Evolutionary conservation across 2,329 filamentous ascomycete genomes (phyloP).

Genomic region (Lasiodiplodia hormozganensis): DNA sequence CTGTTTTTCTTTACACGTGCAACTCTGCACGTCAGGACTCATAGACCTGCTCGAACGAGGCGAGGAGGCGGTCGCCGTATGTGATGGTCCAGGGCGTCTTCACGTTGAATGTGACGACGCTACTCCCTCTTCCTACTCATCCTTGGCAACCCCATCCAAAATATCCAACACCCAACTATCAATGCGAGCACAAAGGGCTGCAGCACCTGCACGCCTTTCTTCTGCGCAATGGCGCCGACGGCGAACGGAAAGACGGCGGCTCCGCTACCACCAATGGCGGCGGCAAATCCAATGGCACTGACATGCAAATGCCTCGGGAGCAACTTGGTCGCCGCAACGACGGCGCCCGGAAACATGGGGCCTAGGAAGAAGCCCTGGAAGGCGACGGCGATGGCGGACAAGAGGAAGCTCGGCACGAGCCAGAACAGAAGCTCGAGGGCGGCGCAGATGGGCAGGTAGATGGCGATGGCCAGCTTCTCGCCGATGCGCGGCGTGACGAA

Average conservation of each 20-base stretch:
- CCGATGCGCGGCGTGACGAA: constrained; percentile 78
- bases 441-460: constrained; percentile 70
- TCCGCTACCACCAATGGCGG: constrained; percentile 77
- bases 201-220: constrained; percentile 64
- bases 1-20: no score
- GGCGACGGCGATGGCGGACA: constrained; percentile 73
- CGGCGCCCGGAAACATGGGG: constrained; percentile 76
- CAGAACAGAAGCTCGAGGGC: constrained; percentile 77
- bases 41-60: no score
- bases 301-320: constrained; percentile 77
- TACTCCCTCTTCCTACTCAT: constrained; percentile 37
- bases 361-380: constrained; percentile 82
- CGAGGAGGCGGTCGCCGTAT: no score
- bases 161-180: constrained; percentile 56
- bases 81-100: no score
- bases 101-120: no score
- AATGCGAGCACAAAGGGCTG: constrained; percentile 66
- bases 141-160: constrained; percentile 60
- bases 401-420: constrained; percentile 79
- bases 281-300: constrained; percentile 79
- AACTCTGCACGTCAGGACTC: no score
- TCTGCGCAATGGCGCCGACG: constrained; percentile 72
- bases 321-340: constrained; percentile 76
- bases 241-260: constrained; percentile 71
- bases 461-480: constrained; percentile 66